These are phyloP conservation scores for Mycogone perniciosa DNA, from an alignment of 2,329 filamentous ascomycete genomes.

Conservation along the genomic window DNA sequence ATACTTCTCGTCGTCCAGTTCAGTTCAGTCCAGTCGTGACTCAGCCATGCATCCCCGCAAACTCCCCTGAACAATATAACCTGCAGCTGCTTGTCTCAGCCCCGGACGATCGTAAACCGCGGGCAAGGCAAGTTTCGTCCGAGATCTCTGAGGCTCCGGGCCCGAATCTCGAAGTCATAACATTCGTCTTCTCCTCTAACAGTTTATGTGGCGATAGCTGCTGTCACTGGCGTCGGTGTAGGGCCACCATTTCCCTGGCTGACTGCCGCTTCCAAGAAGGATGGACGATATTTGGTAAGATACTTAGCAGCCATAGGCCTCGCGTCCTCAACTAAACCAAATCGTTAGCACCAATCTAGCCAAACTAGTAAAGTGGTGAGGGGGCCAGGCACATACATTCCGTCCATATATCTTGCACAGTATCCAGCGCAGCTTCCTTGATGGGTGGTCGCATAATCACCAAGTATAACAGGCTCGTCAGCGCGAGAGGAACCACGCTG, in stretches of 20 bases:
- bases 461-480: conserved; percentile 60
- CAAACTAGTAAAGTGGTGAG: conserved; percentile 10
- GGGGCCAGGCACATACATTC: conserved; percentile 46
- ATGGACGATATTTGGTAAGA: conserved; percentile 54
- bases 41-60: neutral
- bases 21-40: conserved; percentile 3
- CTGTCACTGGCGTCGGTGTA: conserved; percentile 17
- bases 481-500: conserved; percentile 54
- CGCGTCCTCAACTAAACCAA: conserved; percentile 50
- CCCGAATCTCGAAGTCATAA: neutral
- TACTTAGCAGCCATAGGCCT: conserved; percentile 57
- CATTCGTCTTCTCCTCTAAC: neutral
- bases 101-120: neutral
- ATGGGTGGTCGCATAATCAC: conserved; percentile 63
- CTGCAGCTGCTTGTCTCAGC: neutral
- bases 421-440: conserved; percentile 56
- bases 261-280: conserved; percentile 35
- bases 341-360: conserved; percentile 10
- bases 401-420: conserved; percentile 60
- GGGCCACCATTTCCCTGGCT: conserved; percentile 19
- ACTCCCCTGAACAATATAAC: neutral
- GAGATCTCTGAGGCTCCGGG: too few relatives aligned
- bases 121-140: neutral
- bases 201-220: conserved; percentile 27
- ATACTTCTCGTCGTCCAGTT: neutral